Evolutionary conservation across 1,139 yeast genomes (phyloP).

Genomic region (Debaryomycetaceae sp.): DNA sequence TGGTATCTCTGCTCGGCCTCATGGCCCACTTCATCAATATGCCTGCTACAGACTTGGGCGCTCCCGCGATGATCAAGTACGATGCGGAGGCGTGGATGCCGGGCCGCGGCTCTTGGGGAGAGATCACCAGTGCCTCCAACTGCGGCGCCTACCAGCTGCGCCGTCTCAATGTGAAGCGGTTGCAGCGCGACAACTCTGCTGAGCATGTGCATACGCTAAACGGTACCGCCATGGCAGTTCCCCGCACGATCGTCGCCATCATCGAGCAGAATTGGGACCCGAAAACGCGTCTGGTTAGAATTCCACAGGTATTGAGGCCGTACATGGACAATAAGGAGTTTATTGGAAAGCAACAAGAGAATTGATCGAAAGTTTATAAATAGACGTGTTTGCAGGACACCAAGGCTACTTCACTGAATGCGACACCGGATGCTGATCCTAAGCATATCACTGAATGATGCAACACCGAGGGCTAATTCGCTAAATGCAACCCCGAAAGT

Average conservation of each 20-base stretch:
- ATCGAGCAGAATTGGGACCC: constrained; percentile 76
- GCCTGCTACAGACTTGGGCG: constrained; percentile 87
- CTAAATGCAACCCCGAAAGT: too few relatives aligned
- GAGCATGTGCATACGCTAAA: constrained; percentile 73
- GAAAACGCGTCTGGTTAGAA: constrained; percentile 35
- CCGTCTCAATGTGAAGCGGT: constrained; percentile 59
- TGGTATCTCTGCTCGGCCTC: constrained; percentile 60
- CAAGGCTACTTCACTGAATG: too few relatives aligned
- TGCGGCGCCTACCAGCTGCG: constrained; percentile 90
- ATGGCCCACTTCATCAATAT: constrained; percentile 75
- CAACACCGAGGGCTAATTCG: too few relatives aligned
- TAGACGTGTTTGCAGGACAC: too few relatives aligned
- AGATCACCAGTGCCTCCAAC: constrained; percentile 80
- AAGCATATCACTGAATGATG: too few relatives aligned
- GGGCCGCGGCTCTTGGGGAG: constrained; percentile 91
- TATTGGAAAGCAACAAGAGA: constrained; percentile 11
- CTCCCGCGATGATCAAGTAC: constrained; percentile 85
- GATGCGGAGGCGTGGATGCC: constrained; percentile 99
- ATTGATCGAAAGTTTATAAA: too few relatives aligned
- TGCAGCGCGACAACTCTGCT: constrained; percentile 20
- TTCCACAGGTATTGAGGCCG: constrained; percentile 61
- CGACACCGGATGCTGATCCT: too few relatives aligned
- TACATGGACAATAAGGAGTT: constrained; percentile 52
- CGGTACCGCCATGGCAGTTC: constrained; percentile 95
- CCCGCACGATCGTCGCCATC: constrained; percentile 80